phyloP scores from a whole-genome alignment of 768 basidiomycete genomes.

The Sutorius australiensis region DNA sequence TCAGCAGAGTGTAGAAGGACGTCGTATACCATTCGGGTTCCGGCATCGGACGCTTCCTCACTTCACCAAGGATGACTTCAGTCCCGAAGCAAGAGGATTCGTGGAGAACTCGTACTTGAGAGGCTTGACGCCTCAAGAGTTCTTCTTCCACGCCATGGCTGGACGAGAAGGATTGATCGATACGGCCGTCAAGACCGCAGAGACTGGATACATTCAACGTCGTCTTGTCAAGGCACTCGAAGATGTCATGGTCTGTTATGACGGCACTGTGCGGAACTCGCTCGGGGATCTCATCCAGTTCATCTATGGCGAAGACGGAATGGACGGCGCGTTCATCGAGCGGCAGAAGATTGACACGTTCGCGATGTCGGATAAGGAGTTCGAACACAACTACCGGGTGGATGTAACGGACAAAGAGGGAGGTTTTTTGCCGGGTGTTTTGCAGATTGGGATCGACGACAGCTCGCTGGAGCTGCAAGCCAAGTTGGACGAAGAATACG shows the following conservation, averaged over 20 bases:
- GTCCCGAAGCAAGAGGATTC: conserved; percentile 95
- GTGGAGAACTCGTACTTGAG: conserved; percentile 98
- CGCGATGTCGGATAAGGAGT: conserved; percentile 72
- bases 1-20: conserved; percentile 96
- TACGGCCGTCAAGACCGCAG: conserved; percentile 99
- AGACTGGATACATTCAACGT: conserved; percentile 98
- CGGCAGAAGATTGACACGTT: conserved; percentile 92
- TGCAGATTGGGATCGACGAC: conserved; percentile 88
- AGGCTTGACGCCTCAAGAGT: conserved; percentile 95
- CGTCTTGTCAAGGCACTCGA: conserved; percentile 97
- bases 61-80: conserved; percentile 98
- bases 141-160: conserved; percentile 99
- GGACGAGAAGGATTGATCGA: conserved; percentile 99
- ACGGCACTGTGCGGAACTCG: conserved; percentile 97
- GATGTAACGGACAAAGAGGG: conserved; percentile 83
- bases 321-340: conserved; percentile 98
- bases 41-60: conserved; percentile 94
- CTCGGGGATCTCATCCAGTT: conserved; percentile 95
- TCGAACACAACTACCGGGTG: conserved; percentile 91
- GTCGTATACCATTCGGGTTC: conserved; percentile 98
- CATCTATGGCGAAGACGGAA: conserved; percentile 97
- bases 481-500: conserved; percentile 77
- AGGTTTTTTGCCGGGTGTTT: conserved; percentile 72
- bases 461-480: conserved; percentile 78
- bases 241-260: conserved; percentile 96